phyloP scores from a whole-genome alignment of 2,329 filamentous ascomycete genomes.

The Torrubiella hemipterigena region DNA sequence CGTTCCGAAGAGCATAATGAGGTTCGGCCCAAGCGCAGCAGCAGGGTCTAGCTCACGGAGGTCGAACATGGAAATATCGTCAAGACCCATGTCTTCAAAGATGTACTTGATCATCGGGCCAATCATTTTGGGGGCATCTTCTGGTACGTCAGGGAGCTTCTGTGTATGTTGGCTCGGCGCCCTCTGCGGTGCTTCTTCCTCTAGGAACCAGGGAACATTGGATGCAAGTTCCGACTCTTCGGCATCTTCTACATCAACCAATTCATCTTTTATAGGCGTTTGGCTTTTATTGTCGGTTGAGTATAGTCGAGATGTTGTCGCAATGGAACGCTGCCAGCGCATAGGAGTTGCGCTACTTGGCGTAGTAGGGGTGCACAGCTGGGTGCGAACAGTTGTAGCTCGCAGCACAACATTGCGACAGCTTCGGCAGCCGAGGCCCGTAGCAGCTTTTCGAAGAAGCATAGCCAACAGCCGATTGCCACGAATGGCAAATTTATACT shows the following conservation, averaged over 20 bases:
- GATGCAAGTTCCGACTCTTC: slow-evolving; percentile 8
- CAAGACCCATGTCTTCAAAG: slow-evolving; percentile 75
- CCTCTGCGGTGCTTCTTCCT: slow-evolving; percentile 51
- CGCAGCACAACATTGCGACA: too few relatives aligned
- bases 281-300: slow-evolving; percentile 5
- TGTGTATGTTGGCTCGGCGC: slow-evolving; percentile 33
- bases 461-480: too few relatives aligned
- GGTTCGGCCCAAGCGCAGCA: slow-evolving; percentile 72
- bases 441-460: too few relatives aligned
- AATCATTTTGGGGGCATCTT: slow-evolving; percentile 59
- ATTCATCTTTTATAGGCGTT: slow-evolving; percentile 9
- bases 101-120: slow-evolving; percentile 63
- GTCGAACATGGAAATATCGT: slow-evolving; percentile 70
- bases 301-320: not conserved
- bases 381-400: too few relatives aligned
- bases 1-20: slow-evolving; percentile 88
- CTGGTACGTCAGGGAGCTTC: slow-evolving; percentile 44
- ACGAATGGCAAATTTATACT: too few relatives aligned
- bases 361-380: too few relatives aligned
- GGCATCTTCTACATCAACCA: slow-evolving; percentile 3
- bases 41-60: slow-evolving; percentile 75
- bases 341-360: too few relatives aligned
- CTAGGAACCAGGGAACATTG: slow-evolving; percentile 67
- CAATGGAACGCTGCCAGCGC: too few relatives aligned
- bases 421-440: too few relatives aligned